Base-by-base conservation (phyloP, 495 filamentous ascomycete genomes). In the Astrothelium macrocarpum region DNA sequence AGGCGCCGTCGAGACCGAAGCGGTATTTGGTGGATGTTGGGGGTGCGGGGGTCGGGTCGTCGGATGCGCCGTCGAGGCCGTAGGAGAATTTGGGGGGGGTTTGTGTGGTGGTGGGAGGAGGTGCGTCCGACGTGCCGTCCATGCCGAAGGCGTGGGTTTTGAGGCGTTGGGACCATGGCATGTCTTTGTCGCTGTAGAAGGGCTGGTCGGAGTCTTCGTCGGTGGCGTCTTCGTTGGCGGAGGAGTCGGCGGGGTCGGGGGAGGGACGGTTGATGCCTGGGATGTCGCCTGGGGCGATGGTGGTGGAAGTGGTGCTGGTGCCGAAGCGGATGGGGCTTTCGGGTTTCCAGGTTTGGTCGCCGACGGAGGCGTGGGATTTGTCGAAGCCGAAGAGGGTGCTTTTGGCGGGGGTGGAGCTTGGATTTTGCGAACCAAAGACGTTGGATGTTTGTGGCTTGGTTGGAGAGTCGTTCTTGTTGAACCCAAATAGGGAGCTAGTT, bases 271-370 rank as follows among this genome's bases (percentile, higher is more conserved):
- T 20, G 53, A 42, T 20, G 18, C 20, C 53, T 20, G 43, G 25
- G 25, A 18, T 34, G 3, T 45, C 43, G 1, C n/a, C 31, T 31
- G 64, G 60, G 2, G 53, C 58, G 11, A 2, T 25, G 53, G 65
- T 61, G 14, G 43, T 65, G 12, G 64, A 29, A n/a, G 64, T 61
- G 7, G 42, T 36, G 60, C 60, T 53, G 28, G 20, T 59, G 62
- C 67, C 60, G 53, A 71, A 70, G 42, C 69, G 68, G 66, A 72
- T 68, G 12, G 68, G 70, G 12, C 64, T 71, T 34, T 63, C 66
- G 1, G 46, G 64, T 1, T 65, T 67, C 64, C 65, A 71, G 11
- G 70, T 67, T 3, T 66, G 42, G 26, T 69, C 61, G 18, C 66
- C 68, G 20, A 56, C 61, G 11, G 62, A 31, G 31, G 26, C 34